These are phyloP conservation scores for Adansonia grandidieri DNA, from an alignment of 441 rosid genomes.

Conservation along the genomic window DNA sequence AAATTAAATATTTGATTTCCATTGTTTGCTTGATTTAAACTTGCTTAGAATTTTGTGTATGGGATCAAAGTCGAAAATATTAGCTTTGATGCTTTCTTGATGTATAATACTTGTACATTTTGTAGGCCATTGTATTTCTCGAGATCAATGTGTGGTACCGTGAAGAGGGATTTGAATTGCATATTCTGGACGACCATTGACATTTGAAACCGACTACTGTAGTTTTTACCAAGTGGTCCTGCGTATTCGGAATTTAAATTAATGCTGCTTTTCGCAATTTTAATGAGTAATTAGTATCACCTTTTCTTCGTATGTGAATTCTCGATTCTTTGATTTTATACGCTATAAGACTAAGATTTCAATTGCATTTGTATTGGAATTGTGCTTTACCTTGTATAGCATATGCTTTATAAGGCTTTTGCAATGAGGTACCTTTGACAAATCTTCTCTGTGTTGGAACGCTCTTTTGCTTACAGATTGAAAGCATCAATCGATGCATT, in stretches of 20 bases:
- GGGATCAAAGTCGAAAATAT: background rate
- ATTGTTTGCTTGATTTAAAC: background rate
- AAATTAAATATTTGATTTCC: background rate
- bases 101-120: background rate
- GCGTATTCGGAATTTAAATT: background rate
- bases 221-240: background rate
- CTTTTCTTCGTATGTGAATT: background rate
- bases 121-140: background rate
- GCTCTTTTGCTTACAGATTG: slow-evolving; percentile 9
- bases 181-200: background rate
- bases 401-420: background rate
- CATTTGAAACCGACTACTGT: background rate
- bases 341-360: background rate
- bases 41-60: background rate
- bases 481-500: slow-evolving; percentile 15
- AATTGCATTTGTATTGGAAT: background rate
- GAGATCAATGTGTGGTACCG: background rate
- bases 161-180: background rate
- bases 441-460: background rate
- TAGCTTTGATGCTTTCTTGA: background rate
- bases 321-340: background rate
- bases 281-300: background rate
- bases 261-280: background rate
- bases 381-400: background rate
- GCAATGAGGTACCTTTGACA: background rate